Conservation (phyloP, 2,329 filamentous ascomycete genomes). For the Exophiala sideris region DNA sequence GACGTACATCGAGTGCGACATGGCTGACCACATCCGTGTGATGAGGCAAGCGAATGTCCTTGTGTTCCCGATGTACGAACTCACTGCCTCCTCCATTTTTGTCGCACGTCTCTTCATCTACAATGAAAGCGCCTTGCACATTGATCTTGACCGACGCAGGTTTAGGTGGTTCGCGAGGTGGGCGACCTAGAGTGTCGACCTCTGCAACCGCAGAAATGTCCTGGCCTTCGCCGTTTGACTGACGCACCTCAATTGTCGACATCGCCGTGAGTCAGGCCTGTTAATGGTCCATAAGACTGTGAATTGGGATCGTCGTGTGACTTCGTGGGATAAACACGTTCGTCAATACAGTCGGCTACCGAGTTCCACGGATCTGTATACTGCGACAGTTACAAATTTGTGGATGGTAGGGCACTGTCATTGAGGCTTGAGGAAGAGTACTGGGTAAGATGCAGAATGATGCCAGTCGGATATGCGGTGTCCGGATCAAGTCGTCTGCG, state of each 20-base stretch:
- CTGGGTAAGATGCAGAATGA: too few species aligned
- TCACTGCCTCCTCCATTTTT: slow-evolving; percentile 39
- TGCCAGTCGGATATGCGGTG: not conserved
- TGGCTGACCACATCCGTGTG: slow-evolving; percentile 95
- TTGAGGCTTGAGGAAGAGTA: too few species aligned
- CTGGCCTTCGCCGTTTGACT: slow-evolving; percentile 3
- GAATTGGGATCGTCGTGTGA: not conserved
- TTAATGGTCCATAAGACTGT: slow-evolving; percentile 3
- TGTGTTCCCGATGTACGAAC: slow-evolving; percentile 69
- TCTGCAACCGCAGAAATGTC: slow-evolving; percentile 20
- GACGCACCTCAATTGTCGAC: slow-evolving; percentile 4
- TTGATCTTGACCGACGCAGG: slow-evolving; percentile 84
- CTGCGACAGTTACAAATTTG: too few species aligned
- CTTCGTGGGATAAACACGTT: not conserved
- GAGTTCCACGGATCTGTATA: not conserved
- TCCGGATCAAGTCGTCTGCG: too few species aligned
- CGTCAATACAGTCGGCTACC: not conserved
- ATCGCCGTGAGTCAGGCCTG: slow-evolving; percentile 2
- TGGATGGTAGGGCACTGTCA: too few species aligned
- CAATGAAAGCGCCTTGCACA: slow-evolving; percentile 92
- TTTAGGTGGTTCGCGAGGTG: slow-evolving; percentile 51
- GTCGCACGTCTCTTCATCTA: slow-evolving; percentile 68
- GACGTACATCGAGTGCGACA: slow-evolving; percentile 86
- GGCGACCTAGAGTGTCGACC: slow-evolving; percentile 13
- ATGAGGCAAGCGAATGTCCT: slow-evolving; percentile 93